A percentile compares a stretch with the other conserved stretches of the same genome.
Evolutionary conservation across 331 rosid genomes (phyloP).

Genomic region (Malus hybrid): DNA sequence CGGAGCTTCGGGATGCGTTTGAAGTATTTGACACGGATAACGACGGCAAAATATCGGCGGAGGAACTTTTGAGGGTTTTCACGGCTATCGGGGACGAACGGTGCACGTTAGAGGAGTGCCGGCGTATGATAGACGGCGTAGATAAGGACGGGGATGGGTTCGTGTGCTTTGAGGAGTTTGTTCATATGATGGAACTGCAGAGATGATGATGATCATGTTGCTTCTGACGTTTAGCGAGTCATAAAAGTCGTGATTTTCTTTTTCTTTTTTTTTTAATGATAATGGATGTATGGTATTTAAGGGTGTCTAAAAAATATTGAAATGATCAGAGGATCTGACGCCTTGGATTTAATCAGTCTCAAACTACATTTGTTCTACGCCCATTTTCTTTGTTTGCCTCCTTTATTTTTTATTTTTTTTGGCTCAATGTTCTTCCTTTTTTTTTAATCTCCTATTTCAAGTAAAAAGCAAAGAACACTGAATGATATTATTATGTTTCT

Average conservation of each 20-base stretch:
- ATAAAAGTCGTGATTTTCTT: neutral
- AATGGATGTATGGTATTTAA: slow-evolving; percentile 4
- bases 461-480: neutral
- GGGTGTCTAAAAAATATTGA: neutral
- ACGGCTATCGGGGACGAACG: slow-evolving; percentile 57
- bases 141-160: slow-evolving; percentile 71
- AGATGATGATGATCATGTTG: neutral
- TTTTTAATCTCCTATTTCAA: neutral
- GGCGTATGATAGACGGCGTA: slow-evolving; percentile 81
- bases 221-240: neutral
- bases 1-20: slow-evolving; percentile 53
- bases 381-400: neutral
- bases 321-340: slow-evolving; percentile 9
- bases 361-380: neutral
- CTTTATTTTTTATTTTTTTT: too few relatives aligned
- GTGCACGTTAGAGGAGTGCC: slow-evolving; percentile 86
- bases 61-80: slow-evolving; percentile 66
- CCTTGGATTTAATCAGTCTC: neutral
- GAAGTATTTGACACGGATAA: slow-evolving; percentile 67
- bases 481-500: too few relatives aligned
- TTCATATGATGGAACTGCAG: slow-evolving; percentile 15
- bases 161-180: slow-evolving; percentile 85
- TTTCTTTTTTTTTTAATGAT: neutral
- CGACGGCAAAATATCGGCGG: slow-evolving; percentile 82
- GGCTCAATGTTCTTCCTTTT: too few relatives aligned